phyloP scores from a whole-genome alignment of 108 stramenopile genomes.

The Licmophora abbreviata region DNA sequence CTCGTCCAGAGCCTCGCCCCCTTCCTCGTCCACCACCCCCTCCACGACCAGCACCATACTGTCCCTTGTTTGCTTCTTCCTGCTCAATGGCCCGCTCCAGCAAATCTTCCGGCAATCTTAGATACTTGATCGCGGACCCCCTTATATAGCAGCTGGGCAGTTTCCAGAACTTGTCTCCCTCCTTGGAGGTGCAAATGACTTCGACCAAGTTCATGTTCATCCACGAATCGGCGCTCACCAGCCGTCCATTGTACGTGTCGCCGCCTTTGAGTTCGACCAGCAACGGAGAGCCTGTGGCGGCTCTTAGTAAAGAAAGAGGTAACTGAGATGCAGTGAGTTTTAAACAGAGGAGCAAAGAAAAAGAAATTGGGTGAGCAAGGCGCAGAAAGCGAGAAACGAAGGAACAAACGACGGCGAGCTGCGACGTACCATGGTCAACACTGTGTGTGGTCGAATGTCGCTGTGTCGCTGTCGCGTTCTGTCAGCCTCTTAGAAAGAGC shows the following conservation, averaged over 20 bases:
- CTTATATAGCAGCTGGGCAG: constrained; percentile 93
- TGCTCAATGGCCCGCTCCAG: constrained; percentile 82
- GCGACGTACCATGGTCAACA: too few relatives aligned
- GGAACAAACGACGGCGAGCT: too few relatives aligned
- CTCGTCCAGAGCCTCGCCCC: too few relatives aligned
- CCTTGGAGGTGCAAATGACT: constrained; percentile 91
- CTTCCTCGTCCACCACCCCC: constrained; percentile 27
- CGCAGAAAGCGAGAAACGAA: too few relatives aligned
- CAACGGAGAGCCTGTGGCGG: constrained; percentile 89
- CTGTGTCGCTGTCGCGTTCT: too few relatives aligned
- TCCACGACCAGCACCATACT: constrained; percentile 24
- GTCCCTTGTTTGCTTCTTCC: constrained; percentile 41
- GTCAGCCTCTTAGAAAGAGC: too few relatives aligned
- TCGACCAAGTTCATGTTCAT: constrained; percentile 98
- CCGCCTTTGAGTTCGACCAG: constrained; percentile 98
- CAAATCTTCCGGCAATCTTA: constrained; percentile 89
- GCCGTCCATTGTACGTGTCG: constrained; percentile 97
- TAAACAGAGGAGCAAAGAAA: too few relatives aligned
- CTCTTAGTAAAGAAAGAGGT: constrained; percentile 87
- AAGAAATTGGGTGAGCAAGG: too few relatives aligned
- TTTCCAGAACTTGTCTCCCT: constrained; percentile 94
- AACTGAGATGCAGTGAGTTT: too few relatives aligned
- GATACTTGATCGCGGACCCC: constrained; percentile 94
- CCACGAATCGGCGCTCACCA: constrained; percentile 91
- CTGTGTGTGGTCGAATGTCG: too few relatives aligned